These are phyloP conservation scores for Blastocystis sp. DNA, from an alignment of 352 stramenopile genomes.

Conservation along the genomic window DNA sequence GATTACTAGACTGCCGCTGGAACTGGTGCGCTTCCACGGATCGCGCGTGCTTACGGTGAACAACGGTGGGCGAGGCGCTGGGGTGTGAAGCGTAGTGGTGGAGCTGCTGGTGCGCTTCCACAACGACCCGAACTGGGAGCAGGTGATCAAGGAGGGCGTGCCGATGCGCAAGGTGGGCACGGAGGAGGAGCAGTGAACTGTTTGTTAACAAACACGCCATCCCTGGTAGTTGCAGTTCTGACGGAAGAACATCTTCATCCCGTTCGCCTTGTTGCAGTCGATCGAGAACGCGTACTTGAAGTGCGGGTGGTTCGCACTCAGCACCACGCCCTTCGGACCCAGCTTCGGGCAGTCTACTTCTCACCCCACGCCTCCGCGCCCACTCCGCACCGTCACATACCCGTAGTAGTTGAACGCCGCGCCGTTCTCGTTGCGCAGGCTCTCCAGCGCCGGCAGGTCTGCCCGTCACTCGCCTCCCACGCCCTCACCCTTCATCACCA, in stretches of 20 bases:
- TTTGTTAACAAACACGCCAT: conserved; percentile 55
- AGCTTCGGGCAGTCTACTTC: background rate
- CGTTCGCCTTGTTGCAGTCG: conserved; percentile 11
- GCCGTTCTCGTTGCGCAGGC: background rate
- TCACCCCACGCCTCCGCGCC: background rate
- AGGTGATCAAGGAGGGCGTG: conserved; percentile 46
- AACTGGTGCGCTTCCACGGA: conserved; percentile 68
- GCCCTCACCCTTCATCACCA: background rate
- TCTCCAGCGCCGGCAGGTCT: background rate
- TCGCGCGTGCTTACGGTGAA: conserved; percentile 84
- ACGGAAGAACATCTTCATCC: background rate
- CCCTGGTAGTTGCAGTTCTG: background rate
- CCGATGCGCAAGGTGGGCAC: conserved; percentile 50
- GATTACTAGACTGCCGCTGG: conserved; percentile 19
- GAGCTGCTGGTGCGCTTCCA: conserved; percentile 56
- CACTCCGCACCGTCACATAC: background rate
- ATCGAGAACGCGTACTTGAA: conserved; percentile 37
- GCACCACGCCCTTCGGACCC: background rate
- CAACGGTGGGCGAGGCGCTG: conserved; percentile 75
- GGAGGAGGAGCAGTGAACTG: conserved; percentile 8
- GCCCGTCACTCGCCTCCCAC: background rate
- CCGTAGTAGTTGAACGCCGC: conserved; percentile 23
- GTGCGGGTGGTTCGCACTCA: background rate
- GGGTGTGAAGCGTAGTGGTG: conserved; percentile 41
- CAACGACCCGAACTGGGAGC: conserved; percentile 18